A percentile compares a stretch with the other conserved stretches of the same genome.
Evolutionary conservation across 768 basidiomycete species (phyloP).

Genomic region (Sporobolomyces roseus): DNA sequence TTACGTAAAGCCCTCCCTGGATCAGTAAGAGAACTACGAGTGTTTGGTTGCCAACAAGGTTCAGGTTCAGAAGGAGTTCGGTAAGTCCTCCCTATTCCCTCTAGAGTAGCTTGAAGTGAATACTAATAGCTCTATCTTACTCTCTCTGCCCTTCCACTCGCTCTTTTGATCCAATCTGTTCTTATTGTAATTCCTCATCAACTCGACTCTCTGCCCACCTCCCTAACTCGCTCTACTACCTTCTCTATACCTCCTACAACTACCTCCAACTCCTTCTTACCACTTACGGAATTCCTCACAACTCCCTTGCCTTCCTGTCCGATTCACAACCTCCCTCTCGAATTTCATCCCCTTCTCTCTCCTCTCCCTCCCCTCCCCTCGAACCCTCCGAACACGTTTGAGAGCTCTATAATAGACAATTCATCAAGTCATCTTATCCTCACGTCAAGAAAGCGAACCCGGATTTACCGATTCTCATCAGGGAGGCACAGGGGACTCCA

Average conservation of each 20-base stretch:
- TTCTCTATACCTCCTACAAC: no score
- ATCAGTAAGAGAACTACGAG: slow-evolving; percentile 42
- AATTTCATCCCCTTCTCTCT: neutral
- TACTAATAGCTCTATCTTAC: no score
- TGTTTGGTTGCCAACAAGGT: slow-evolving; percentile 44
- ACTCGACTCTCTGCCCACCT: no score
- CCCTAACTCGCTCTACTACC: no score
- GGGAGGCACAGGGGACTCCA: slow-evolving; percentile 45
- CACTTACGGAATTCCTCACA: no score
- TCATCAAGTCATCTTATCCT: slow-evolving; percentile 43
- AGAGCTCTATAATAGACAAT: slow-evolving; percentile 30
- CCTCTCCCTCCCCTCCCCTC: neutral
- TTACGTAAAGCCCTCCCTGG: slow-evolving; percentile 42
- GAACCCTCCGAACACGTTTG: neutral
- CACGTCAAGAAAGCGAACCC: slow-evolving; percentile 45
- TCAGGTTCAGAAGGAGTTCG: slow-evolving; percentile 41
- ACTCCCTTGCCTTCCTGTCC: no score
- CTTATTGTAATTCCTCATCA: no score
- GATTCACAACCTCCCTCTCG: neutral
- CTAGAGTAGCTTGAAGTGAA: no score
- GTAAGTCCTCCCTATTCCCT: slow-evolving; percentile 26
- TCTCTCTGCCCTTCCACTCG: no score
- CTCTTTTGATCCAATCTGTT: no score
- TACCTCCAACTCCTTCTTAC: no score
- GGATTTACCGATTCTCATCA: slow-evolving; percentile 43